Conservation (phyloP, 2,329 filamentous ascomycete species). For the Pseudopyrenochaeta lycopersici region DNA sequence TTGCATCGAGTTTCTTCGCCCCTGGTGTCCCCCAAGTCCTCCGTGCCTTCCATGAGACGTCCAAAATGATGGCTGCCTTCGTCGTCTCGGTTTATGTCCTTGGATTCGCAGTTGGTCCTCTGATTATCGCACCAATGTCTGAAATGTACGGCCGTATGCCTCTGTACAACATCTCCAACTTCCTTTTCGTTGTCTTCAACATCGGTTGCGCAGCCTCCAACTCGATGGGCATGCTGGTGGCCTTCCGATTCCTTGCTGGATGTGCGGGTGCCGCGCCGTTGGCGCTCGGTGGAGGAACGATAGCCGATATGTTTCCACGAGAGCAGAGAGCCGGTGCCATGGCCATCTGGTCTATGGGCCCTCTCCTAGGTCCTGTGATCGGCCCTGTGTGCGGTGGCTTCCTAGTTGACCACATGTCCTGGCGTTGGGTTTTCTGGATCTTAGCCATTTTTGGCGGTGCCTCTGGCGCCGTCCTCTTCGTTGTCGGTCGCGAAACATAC, state of each 20-base stretch:
- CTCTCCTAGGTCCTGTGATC: conserved; percentile 47
- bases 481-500: conserved; percentile 59
- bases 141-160: conserved; percentile 46
- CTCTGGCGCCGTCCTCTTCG: conserved; percentile 48
- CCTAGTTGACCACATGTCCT: conserved; percentile 42
- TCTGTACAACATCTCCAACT: conserved; percentile 51
- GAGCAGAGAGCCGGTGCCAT: conserved; percentile 47
- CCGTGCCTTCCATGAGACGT: conserved; percentile 38
- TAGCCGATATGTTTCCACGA: conserved; percentile 47
- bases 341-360: conserved; percentile 49
- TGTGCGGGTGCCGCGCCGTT: conserved; percentile 44
- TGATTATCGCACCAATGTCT: conserved; percentile 48
- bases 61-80: conserved; percentile 44
- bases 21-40: conserved; percentile 67
- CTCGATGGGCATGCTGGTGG: conserved; percentile 49
- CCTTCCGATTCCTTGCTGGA: conserved; percentile 48
- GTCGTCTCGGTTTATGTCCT: conserved; percentile 52
- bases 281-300: conserved; percentile 47
- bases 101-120: conserved; percentile 50
- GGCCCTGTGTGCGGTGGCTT: conserved; percentile 47
- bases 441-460: conserved; percentile 43
- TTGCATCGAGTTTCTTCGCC: conserved; percentile 57
- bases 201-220: conserved; percentile 50
- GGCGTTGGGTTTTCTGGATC: conserved; percentile 50
- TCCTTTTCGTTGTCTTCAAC: conserved; percentile 63